Evolutionary conservation across 179 eudicot species (phyloP), one percentile per base, ranked within the genome.

Genomic region (Dionaea muscipula): DNA sequence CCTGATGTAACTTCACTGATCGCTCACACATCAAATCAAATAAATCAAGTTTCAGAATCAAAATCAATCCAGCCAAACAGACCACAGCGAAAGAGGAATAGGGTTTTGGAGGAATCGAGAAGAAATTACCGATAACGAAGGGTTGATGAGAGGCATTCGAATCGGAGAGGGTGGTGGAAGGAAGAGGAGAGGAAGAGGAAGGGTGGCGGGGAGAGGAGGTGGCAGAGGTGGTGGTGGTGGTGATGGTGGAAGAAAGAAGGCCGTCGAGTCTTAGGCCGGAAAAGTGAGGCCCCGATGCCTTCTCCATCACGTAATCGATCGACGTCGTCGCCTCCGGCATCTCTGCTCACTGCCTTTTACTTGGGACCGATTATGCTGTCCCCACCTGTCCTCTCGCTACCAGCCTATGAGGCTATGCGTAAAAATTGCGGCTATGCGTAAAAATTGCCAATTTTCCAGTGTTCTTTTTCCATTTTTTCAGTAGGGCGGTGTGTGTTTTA

Each of bases 241-340:
- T n/a, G n/a, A n/a, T n/a, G n/a, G n/a, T n/a, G n/a, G 83, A 41
- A 27, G 79, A 65, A 62, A 59, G 75, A 6, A 66, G 66, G 46
- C 72, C 69, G 56, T 83, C 86, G 51, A 89, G 66, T 36, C 88
- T 86, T 46, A 90, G 81, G 20, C 97, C 97, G 53, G 97, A 83
- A 60, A 90, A 90, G 54, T 90, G 97, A 25, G 95, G 82, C 1
- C 95, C 94, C 17, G 90, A 81, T 7, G 97, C 90, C 38, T 85
- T 82, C 75, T 86, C 90, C 90, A 90, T 90, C 48, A 68, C 94
- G 59, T 70, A 73, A 59, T 83, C 95, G 1, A 84, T 77, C 54
- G 85, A 68, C 59, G 68, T 71, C 61, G 74, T 70, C 59, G 71
- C 66, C 50, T 80, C 94, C 70, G 74, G 77, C 95, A 84, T 84